These are phyloP conservation scores for Phytophthora tubulina DNA, from an alignment of 352 stramenopile genomes.

Conservation along the genomic window DNA sequence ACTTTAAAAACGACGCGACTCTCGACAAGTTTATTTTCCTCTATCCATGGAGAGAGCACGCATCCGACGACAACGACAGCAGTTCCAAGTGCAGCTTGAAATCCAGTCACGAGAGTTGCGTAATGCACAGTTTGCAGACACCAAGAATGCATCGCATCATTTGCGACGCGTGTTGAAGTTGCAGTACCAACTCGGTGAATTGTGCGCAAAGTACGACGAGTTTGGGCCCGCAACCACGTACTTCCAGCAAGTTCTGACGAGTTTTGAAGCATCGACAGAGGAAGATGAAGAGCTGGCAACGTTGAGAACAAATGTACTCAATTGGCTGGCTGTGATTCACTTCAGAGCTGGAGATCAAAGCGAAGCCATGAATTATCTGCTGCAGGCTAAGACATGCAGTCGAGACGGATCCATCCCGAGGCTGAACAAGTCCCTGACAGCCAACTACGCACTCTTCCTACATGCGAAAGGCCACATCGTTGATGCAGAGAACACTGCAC, in stretches of 20 bases:
- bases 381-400: constrained; percentile 50
- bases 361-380: constrained; percentile 50
- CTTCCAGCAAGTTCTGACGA: constrained; percentile 45
- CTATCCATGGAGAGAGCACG: constrained; percentile 44
- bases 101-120: constrained; percentile 35
- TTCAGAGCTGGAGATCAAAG: constrained; percentile 42
- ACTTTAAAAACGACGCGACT: constrained; percentile 16
- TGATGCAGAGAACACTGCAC: constrained; percentile 45
- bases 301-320: constrained; percentile 49
- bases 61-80: constrained; percentile 36
- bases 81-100: constrained; percentile 45
- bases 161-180: constrained; percentile 27
- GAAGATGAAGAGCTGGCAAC: constrained; percentile 21
- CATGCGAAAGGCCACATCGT: constrained; percentile 42
- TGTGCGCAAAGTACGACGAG: constrained; percentile 48
- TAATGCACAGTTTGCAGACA: constrained; percentile 15
- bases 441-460: constrained; percentile 61
- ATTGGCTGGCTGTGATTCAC: constrained; percentile 48
- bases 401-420: not conserved
- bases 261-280: constrained; percentile 13
- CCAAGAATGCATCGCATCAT: constrained; percentile 18
- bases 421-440: constrained; percentile 44
- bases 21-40: not conserved
- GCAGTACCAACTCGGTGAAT: constrained; percentile 47
- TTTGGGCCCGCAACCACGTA: constrained; percentile 43